A percentile compares a stretch with the other conserved stretches of the same genome.
Evolutionary conservation across 768 basidiomycete species (phyloP).

Genomic region (Ramaria sp.): DNA sequence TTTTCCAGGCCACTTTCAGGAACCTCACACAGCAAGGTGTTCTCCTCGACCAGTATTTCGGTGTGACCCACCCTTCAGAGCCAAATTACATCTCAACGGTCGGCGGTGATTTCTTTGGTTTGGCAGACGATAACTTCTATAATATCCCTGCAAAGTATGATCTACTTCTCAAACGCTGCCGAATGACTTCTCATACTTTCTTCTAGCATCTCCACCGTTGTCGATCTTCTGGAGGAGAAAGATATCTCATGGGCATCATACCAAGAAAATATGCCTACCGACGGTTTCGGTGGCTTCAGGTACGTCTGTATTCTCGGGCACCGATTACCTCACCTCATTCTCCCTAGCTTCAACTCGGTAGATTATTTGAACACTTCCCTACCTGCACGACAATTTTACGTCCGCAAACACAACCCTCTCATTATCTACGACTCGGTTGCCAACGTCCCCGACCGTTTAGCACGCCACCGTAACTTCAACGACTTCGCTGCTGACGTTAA

Average conservation of each 20-base stretch:
- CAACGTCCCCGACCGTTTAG: conserved; percentile 27
- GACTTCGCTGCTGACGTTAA: conserved; percentile 47
- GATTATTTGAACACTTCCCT: conserved; percentile 28
- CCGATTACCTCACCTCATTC: conserved; percentile 7
- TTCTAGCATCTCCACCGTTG: conserved; percentile 41
- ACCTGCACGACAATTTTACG: conserved; percentile 37
- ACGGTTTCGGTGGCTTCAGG: conserved; percentile 33
- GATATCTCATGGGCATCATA: conserved; percentile 52
- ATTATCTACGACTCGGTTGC: conserved; percentile 43
- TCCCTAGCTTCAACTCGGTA: conserved; percentile 21
- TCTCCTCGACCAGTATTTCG: conserved; percentile 32
- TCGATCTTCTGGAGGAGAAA: conserved; percentile 50
- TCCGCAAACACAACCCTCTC: conserved; percentile 46
- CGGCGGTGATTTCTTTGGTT: conserved; percentile 46
- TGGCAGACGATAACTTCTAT: conserved; percentile 30
- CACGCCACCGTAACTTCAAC: conserved; percentile 48
- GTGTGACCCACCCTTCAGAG: conserved; percentile 47
- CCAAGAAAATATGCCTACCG: conserved; percentile 46
- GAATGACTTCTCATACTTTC: conserved; percentile 20
- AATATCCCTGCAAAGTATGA: conserved; percentile 16
- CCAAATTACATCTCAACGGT: conserved; percentile 43
- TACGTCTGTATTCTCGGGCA: conserved; percentile 10
- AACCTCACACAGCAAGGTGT: conserved; percentile 41
- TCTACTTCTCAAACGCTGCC: not conserved
- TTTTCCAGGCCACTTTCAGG: conserved; percentile 18